Evolutionary conservation across 306 rosid species (phyloP), one percentile per base, ranked within the genome.

Genomic region (Coriaria nepalensis): DNA sequence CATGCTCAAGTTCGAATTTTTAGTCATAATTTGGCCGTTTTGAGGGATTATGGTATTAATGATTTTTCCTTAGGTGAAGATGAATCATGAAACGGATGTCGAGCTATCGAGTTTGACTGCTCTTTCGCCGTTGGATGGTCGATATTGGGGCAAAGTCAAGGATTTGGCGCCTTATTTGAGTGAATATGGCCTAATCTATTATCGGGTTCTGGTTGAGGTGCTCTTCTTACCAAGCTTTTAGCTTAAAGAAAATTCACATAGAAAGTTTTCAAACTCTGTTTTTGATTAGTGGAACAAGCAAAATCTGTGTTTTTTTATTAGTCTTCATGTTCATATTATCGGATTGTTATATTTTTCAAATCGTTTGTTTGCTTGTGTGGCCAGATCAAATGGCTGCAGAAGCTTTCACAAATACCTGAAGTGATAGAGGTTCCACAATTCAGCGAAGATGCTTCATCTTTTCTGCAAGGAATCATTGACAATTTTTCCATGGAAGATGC

Each of bases 351-450:
- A 59, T 40, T 6, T 35, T 20, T 6, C 13, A 33, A 41, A 10
- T 35, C 6, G 11, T 57, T 38, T 11, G 15, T 47, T 37, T 32
- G 39, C n/a, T 13, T 40, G 7, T 48, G 8, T 37, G 10, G 10
- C 44, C 73, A 80, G 94, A 73, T 86, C 15, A 78, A 82, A 68
- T 82, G 90, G 94, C 62, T 86, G 65, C 62, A 77, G 62, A 71
- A 74, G 70, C 78, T 86, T 20, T 72, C 96, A 12, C 49, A 70
- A 63, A 86, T 79, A 35, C 79, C 90, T 35, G 70, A 77, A 61
- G 52, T 86, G 13, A 5, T 13, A 10, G 94, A 86, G 73, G 86
- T 86, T 57, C 96, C 96, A 10, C 56, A 67, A 48, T 79, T 86
- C 60, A 82, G 90, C 51, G 68, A 74, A n/a, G 73, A 63, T 53